Percentiles rank a stretch among this genome's conserved stretches.
Evolutionary conservation across 805 yeast species (phyloP).

Genomic region (Jamesozyma lodderae): DNA sequence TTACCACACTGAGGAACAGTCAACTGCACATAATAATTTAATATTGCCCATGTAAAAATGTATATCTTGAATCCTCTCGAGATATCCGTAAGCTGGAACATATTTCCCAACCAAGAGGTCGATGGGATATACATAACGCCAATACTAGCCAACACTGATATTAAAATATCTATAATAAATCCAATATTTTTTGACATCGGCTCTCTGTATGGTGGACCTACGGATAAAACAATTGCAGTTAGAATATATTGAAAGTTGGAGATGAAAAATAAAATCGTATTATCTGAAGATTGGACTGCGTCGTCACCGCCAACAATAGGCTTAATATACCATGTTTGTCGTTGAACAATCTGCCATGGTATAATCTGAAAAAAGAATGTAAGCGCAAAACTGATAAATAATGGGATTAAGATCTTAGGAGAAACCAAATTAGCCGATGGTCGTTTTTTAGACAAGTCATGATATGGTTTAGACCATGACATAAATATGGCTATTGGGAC

Average conservation of each 20-base stretch:
- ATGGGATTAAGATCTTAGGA: constrained; percentile 74
- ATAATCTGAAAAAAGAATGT: constrained; percentile 55
- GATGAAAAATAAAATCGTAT: constrained; percentile 72
- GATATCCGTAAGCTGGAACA: constrained; percentile 69
- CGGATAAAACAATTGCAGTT: constrained; percentile 73
- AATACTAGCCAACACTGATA: constrained; percentile 43
- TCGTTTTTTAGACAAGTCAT: constrained; percentile 51
- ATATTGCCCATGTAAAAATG: constrained; percentile 38
- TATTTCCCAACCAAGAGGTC: constrained; percentile 46
- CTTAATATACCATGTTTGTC: constrained; percentile 63
- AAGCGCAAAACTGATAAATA: constrained; percentile 66
- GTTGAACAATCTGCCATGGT: constrained; percentile 54
- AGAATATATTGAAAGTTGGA: constrained; percentile 86
- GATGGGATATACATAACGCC: constrained; percentile 47
- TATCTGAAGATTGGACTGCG: constrained; percentile 78
- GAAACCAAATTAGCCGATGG: constrained; percentile 94
- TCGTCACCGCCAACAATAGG: constrained; percentile 80
- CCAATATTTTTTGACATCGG: constrained; percentile 60
- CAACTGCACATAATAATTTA: constrained; percentile 39
- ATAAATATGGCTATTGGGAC: constrained; percentile 91
- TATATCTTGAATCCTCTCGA: constrained; percentile 41
- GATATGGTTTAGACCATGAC: constrained; percentile 91
- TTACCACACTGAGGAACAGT: constrained; percentile 30
- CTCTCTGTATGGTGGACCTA: constrained; percentile 89
- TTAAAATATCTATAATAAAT: constrained; percentile 52